Evolutionary conservation across 1,284 basidiomycete species (phyloP).

Genomic region (Anthracocystis walkeri): DNA sequence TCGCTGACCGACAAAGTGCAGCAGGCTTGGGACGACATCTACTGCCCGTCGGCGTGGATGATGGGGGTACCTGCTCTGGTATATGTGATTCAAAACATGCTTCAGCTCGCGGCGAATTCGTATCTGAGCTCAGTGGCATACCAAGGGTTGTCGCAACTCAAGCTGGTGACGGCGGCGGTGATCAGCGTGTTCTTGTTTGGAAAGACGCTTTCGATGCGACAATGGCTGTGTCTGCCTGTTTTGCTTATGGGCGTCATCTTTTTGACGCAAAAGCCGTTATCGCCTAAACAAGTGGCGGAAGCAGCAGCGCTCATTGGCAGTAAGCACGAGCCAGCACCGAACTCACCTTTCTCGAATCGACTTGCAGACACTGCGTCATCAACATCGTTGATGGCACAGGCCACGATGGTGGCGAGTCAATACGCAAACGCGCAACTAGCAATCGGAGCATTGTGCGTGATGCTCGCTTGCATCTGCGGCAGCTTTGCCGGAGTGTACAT

Average conservation of each 20-base stretch:
- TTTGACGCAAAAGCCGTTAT: conserved; percentile 16
- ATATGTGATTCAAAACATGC: conserved; percentile 46
- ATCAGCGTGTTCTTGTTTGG: conserved; percentile 36
- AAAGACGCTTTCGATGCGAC: conserved; percentile 21
- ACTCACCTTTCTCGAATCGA: conserved; percentile 26
- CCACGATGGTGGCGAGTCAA: conserved; percentile 6
- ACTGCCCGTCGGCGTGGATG: conserved; percentile 34
- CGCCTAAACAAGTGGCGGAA: conserved; percentile 1
- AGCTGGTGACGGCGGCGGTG: conserved; percentile 41
- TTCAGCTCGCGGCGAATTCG: conserved; percentile 38
- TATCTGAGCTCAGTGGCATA: conserved; percentile 42
- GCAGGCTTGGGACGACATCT: conserved; percentile 19
- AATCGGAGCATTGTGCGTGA: conserved; percentile 14
- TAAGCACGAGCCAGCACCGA: not conserved
- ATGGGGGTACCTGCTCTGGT: conserved; percentile 43
- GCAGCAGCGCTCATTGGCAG: conserved; percentile 9
- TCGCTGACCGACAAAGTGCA: not conserved
- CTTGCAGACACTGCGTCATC: not conserved
- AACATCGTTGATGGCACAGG: conserved; percentile 6
- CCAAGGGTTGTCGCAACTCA: conserved; percentile 44
- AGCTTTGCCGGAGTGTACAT: conserved; percentile 45
- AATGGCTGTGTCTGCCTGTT: conserved; percentile 37
- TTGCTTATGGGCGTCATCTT: conserved; percentile 28
- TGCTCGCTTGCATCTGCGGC: conserved; percentile 41
- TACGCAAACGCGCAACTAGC: conserved; percentile 13